Conservation (phyloP, 176 grass and related monocot species). For the Carex kokanica region DNA sequence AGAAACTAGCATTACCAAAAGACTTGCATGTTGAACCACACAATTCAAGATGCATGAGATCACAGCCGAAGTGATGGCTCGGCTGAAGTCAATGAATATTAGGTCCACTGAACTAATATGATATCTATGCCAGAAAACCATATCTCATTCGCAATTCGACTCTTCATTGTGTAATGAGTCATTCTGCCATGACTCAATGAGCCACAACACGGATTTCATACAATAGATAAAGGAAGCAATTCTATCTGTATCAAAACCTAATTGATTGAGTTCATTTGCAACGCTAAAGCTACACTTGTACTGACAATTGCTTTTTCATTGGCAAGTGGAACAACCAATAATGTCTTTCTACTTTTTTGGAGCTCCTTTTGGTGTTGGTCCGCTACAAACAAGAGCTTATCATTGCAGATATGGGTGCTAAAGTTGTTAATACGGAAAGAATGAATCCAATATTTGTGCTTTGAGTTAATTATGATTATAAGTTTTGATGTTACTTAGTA, state of each 20-base stretch:
- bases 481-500: no score
- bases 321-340: constrained; percentile 20
- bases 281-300: constrained; percentile 7
- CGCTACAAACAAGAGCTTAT: background rate
- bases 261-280: background rate
- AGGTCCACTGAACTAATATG: background rate
- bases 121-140: background rate
- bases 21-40: background rate
- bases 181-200: background rate
- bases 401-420: background rate
- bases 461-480: no score
- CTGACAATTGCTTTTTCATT: constrained; percentile 19
- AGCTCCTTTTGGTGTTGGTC: background rate
- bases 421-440: background rate
- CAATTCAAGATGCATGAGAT: background rate
- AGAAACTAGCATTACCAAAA: no score
- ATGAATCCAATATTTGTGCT: background rate
- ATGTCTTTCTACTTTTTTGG: constrained; percentile 20
- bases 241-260: background rate
- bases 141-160: background rate
- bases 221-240: background rate
- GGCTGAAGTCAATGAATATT: constrained; percentile 11
- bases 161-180: background rate
- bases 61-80: background rate
- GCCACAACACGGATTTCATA: background rate